Evolutionary conservation across 202 grass and related monocot species (phyloP), one percentile per base, ranked within the genome.

Genomic region (Cymbopogon flexuosus): DNA sequence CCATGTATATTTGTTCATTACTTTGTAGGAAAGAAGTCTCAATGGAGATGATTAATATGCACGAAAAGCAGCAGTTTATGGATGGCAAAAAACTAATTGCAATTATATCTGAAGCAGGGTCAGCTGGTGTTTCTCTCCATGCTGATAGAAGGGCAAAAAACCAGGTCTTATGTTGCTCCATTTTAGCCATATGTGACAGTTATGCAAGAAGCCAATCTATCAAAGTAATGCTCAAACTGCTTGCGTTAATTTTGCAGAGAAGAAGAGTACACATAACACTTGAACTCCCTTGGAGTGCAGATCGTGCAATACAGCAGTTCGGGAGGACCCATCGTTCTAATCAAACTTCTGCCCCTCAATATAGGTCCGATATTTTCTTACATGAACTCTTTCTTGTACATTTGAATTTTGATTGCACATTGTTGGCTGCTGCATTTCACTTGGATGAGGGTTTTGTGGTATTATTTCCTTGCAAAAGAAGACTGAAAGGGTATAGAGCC

Each of bases 31-130:
- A 99, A 81, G 96, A 99, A 85, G 83, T 99, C 83, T 89, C 96
- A 22, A 99, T 99, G 96, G 96, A 99, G 88, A 93, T 99, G 92
- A 95, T 99, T 40, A 99, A 99, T 87, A 96, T 99, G 96, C 87
- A 99, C 68, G 96, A 99, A 88, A 99, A 99, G 54, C 87, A 93
- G 84, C 81, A 90, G 74, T 99, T 99, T 84, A 99, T 99, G 89
- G 90, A 93, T 45, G 92, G 89, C 5, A 93, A 93, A 33, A 66
- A 96, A 67, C 79, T 90, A 62, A 87, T 99, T 88, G 90, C 96
- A 67, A 96, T 99, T 87, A 96, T 99, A 89, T 99, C 96, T 76
- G 96, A 99, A 88, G 96, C 96, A 15, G 96, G 96, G 57, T 99
- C 96, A 21, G 92, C 96, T 79, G 96, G 96, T 69, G 96, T 99